Conservation (phyloP, 768 basidiomycete genomes). For the Rhodosporidiobolus sp. region DNA sequence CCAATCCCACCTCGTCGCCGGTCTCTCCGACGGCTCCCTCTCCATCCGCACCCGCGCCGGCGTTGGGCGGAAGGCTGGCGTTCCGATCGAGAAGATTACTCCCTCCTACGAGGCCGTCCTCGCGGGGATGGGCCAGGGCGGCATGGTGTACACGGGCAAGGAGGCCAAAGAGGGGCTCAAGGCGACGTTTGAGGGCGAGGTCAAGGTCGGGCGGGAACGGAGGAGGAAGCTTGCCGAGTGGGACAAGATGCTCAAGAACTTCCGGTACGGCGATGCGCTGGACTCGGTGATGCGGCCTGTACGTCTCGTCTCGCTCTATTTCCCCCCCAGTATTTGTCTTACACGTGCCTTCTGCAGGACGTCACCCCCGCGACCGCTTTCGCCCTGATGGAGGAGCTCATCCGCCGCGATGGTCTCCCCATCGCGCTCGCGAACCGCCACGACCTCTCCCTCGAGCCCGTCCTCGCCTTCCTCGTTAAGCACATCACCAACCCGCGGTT, state of each 20-base stretch:
- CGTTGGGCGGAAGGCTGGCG: conserved; percentile 48
- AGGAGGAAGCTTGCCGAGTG: conserved; percentile 75
- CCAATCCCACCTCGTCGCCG: conserved; percentile 90
- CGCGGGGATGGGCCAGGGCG: conserved; percentile 36
- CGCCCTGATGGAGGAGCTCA: conserved; percentile 84
- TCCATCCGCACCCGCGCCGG: conserved; percentile 76
- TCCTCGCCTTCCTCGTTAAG: conserved; percentile 79
- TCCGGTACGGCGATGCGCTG: conserved; percentile 90
- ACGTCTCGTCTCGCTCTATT: not conserved
- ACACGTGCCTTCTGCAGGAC: conserved; percentile 55
- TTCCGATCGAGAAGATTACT: conserved; percentile 27
- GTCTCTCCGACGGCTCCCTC: conserved; percentile 98
- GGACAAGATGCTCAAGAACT: conserved; percentile 81
- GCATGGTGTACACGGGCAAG: conserved; percentile 25
- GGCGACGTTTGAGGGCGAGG: conserved; percentile 57
- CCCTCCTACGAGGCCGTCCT: conserved; percentile 40
- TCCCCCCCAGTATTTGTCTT: not conserved
- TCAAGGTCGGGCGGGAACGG: conserved; percentile 69
- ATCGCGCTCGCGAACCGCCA: conserved; percentile 85
- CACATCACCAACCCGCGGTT: conserved; percentile 86
- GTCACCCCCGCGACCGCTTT: conserved; percentile 81
- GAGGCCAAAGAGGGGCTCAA: conserved; percentile 35
- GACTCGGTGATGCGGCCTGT: conserved; percentile 77
- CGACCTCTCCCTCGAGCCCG: conserved; percentile 85
- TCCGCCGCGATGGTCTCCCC: conserved; percentile 82